phyloP scores from a whole-genome alignment of 345 rosid genomes.

The Eucalyptus regnans region DNA sequence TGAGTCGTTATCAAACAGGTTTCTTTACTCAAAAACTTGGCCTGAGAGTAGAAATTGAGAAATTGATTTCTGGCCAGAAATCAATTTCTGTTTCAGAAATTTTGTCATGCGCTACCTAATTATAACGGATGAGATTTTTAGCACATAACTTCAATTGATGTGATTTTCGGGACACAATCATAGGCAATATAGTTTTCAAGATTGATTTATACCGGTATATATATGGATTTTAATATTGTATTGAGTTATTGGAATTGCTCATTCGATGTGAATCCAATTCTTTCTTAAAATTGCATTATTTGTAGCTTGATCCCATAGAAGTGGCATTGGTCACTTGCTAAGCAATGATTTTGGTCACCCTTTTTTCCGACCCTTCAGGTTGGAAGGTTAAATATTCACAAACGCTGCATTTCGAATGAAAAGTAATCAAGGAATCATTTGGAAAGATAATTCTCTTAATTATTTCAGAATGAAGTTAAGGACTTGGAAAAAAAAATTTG shows the following conservation, averaged over 20 bases:
- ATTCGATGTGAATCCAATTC: neutral
- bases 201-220: neutral
- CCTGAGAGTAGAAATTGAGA: too few relatives aligned
- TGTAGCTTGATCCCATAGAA: neutral
- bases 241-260: neutral
- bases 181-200: neutral
- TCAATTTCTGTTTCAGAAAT: too few relatives aligned
- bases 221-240: rapidly evolving
- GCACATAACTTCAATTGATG: rapidly evolving
- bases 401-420: rapidly evolving
- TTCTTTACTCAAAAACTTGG: too few relatives aligned
- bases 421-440: rapidly evolving
- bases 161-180: rapidly evolving
- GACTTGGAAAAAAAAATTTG: neutral
- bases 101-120: too few relatives aligned
- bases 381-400: neutral
- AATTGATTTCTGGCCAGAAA: too few relatives aligned
- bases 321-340: neutral
- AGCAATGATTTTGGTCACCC: neutral
- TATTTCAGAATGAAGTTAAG: rapidly evolving
- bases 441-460: neutral
- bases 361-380: rapidly evolving
- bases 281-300: neutral
- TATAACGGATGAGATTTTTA: rapidly evolving
- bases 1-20: too few relatives aligned